Base-by-base conservation (phyloP, 106 monocot species). In the Dioscorea zingiberensis region DNA sequence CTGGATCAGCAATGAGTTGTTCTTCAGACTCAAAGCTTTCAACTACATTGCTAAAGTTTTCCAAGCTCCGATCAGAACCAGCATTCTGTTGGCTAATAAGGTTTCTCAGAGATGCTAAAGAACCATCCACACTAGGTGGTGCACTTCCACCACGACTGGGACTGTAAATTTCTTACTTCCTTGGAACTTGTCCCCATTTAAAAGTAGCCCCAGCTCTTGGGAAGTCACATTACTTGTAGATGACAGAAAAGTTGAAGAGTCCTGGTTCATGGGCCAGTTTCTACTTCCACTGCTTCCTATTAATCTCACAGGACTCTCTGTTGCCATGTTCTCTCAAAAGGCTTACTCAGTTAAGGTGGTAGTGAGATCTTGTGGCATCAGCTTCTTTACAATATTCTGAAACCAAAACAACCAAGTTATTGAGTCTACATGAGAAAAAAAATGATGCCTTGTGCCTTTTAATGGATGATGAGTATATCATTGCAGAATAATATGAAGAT, bases 81-180 rank as follows among this genome's bases (percentile, higher is more conserved):
- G 55, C 55, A 21, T 68, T 61, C 12, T 62, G 74, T 28, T 68
- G 72, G 2, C 64, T 63, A 54, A 62, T 55, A 4, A 86, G 54
- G 32, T 70, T 78, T 19, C 57, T 72, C 55, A 92, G 69, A 21
- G 88, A 78, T 7, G 69, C 56, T 64, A 78, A 73, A 72, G 94
- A 91, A 4, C 85, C 94, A 67, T 97, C 91, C 68, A 97, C 85
- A 72, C 81, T 91, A 63, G 95, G 95, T 26, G 95, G 95, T 46
- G 91, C 91, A 76, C 95, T 97, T 60, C 91, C 95, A 71, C 95
- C 85, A 46, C 95, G 80, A 63, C 60, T 77, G 88, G 95, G 16
- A 64, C 83, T 32, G 74, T 27, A 24, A 73, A 38, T 25, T 61
- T 74, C 69, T 55, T 77, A 71, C 49, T 74, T 16, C 76, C 74